A percentile compares a stretch with the other conserved stretches of the same genome.
These are phyloP conservation scores for Colletotrichum viniferum DNA, from an alignment of 2,329 filamentous ascomycete species.

Conservation along the genomic window DNA sequence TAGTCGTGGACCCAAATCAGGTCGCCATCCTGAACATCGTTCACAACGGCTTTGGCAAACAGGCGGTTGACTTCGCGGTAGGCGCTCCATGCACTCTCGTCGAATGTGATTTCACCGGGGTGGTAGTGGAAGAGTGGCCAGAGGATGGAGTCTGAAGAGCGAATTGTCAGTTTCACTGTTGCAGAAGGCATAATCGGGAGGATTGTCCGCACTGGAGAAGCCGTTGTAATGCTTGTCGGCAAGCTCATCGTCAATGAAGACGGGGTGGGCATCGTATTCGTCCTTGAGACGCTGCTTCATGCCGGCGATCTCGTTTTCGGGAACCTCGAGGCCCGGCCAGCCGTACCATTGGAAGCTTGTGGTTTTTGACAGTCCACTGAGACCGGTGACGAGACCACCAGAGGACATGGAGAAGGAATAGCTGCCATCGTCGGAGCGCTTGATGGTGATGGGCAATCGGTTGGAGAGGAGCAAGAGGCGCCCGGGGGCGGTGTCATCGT, in stretches of 20 bases:
- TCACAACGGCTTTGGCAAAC: constrained; percentile 86
- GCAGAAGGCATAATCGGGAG: background rate
- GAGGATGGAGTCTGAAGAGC: constrained; percentile 80
- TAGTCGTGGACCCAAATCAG: constrained; percentile 99
- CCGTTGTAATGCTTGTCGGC: constrained; percentile 97
- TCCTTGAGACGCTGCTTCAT: constrained; percentile 82
- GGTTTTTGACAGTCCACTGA: constrained; percentile 89
- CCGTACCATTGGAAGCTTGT: constrained; percentile 99
- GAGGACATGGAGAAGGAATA: constrained; percentile 98
- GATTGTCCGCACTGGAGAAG: constrained; percentile 77
- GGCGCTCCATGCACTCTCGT: constrained; percentile 91
- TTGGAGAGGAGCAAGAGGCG: constrained; percentile 89
- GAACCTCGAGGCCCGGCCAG: constrained; percentile 93
- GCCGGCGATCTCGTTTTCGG: constrained; percentile 76
- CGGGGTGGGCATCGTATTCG: constrained; percentile 86
- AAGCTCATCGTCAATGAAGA: constrained; percentile 92
- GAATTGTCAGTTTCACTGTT: background rate
- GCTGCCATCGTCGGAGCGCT: constrained; percentile 86
- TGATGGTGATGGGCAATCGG: constrained; percentile 94
- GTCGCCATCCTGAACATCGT: constrained; percentile 90
- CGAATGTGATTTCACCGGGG: constrained; percentile 96
- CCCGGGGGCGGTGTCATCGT: constrained; percentile 40
- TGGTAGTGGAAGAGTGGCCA: constrained; percentile 99
- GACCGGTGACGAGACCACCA: constrained; percentile 89
- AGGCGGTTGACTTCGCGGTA: constrained; percentile 92